Conservation (phyloP, 441 rosid genomes). For the Erodium texanum region DNA sequence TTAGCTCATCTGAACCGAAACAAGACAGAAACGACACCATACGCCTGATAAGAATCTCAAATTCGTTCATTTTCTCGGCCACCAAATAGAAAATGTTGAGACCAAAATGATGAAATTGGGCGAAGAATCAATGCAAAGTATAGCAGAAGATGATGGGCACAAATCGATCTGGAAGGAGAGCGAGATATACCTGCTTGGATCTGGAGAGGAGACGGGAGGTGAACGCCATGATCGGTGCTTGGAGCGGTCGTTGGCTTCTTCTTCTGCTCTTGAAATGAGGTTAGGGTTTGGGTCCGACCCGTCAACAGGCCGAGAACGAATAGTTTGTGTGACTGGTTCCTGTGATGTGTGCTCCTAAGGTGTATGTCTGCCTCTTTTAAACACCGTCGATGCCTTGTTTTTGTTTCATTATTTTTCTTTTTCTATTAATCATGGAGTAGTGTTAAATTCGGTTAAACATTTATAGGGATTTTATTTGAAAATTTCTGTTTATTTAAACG, state of each 20-base stretch:
- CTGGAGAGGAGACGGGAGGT: conserved; percentile 60
- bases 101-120: neutral
- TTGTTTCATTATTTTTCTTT: no score
- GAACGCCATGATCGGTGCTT: conserved; percentile 45
- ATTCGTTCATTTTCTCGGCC: neutral
- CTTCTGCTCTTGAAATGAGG: neutral
- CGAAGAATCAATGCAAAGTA: neutral
- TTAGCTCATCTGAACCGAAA: neutral
- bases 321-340: neutral
- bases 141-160: neutral
- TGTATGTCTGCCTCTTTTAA: conserved; percentile 1
- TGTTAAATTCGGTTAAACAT: neutral
- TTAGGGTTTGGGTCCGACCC: conserved; percentile 17
- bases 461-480: neutral
- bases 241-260: neutral
- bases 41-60: neutral
- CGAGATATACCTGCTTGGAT: conserved; percentile 60
- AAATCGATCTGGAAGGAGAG: conserved; percentile 3
- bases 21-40: neutral
- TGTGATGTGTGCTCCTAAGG: conserved; percentile 6
- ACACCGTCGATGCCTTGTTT: neutral
- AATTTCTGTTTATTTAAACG: no score
- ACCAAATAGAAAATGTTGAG: neutral
- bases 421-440: neutral
- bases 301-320: neutral